phyloP scores from a whole-genome alignment of 2,329 filamentous ascomycete genomes.

The Colletotrichum coccodes region DNA sequence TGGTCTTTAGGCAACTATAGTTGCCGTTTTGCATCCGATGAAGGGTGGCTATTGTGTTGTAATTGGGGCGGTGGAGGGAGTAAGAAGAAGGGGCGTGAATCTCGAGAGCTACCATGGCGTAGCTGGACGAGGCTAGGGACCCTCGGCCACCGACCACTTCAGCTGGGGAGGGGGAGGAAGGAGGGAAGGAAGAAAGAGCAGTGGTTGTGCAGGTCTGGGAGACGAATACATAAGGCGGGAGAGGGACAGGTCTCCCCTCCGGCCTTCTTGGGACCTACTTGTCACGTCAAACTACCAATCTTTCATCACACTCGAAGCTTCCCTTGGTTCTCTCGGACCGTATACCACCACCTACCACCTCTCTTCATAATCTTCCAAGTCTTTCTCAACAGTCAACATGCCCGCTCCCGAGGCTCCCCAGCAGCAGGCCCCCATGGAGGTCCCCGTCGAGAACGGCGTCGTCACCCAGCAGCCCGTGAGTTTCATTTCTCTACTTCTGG shows the following conservation, averaged over 20 bases:
- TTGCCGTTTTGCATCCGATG: constrained; percentile 24
- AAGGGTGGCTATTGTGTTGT: constrained; percentile 4
- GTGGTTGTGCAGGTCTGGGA: background rate
- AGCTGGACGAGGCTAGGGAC: constrained; percentile 5
- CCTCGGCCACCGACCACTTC: constrained; percentile 23
- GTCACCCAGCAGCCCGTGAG: constrained; percentile 55
- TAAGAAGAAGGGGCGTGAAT: constrained; percentile 6
- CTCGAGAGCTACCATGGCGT: background rate
- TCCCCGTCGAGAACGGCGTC: constrained; percentile 45
- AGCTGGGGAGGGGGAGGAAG: constrained; percentile 2
- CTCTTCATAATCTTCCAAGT: background rate
- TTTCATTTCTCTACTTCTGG: background rate
- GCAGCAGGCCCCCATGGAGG: constrained; percentile 56
- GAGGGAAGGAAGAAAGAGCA: background rate
- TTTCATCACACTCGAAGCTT: background rate
- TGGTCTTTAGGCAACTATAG: background rate
- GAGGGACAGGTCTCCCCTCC: background rate
- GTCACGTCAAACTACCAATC: background rate
- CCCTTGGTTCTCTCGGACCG: background rate
- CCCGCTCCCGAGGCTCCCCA: constrained; percentile 51
- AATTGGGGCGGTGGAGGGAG: background rate
- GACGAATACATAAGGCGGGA: constrained; percentile 25
- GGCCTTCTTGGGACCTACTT: background rate
- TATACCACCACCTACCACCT: background rate
- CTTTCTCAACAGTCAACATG: constrained; percentile 44